Evolutionary conservation across 352 stramenopile species (phyloP), one percentile per base, ranked within the genome.

Genomic region (Globisporangium carolinianum): DNA sequence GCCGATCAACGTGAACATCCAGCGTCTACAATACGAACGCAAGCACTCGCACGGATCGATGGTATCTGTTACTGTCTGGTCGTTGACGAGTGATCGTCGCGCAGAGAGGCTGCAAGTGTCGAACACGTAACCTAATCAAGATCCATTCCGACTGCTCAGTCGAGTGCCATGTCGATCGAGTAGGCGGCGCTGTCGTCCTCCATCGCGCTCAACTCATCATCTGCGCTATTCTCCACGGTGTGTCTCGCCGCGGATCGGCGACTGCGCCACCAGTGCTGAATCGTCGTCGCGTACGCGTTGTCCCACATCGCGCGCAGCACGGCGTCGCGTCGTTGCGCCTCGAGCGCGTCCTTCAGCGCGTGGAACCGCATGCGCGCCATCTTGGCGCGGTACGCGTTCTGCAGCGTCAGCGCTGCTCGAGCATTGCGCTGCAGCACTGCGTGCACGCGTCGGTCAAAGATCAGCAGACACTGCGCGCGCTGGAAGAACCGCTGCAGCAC

Each of bases 251-350:
- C 24, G 24, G 24, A 32, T 3, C 24, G 17, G 7, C 4, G n/a
- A 49, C 14, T 24, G 45, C 73, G 71, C 77, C 81, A 91, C 65
- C 75, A 86, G 6, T 51, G 68, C 62, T 89, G 77, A 39, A 91
- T 83, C 5, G 65, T 72, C 10, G 75, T 86, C 24, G 82, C 82
- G 56, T 87, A 89, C n/a, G 77, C 74, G 37, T 87, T 85, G 46
- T 73, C 58, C 82, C 82, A 91, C 82, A 91, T 91, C 1, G 53
- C 10, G 2, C 70, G 58, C 36, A 91, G 57, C 18, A 86, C 69
- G 18, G 73, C 63, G 14, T 75, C 66, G 0, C 79, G 68, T n/a
- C 63, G 71, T 46, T 81, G 74, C 5, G 72, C 75, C 51, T 91
- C 82, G 41, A 91, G 59, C 5, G 60, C 54, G 49, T 86, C 79